These are phyloP conservation scores for Xanthoconium separans DNA, from an alignment of 1,284 basidiomycete genomes.

Conservation along the genomic window DNA sequence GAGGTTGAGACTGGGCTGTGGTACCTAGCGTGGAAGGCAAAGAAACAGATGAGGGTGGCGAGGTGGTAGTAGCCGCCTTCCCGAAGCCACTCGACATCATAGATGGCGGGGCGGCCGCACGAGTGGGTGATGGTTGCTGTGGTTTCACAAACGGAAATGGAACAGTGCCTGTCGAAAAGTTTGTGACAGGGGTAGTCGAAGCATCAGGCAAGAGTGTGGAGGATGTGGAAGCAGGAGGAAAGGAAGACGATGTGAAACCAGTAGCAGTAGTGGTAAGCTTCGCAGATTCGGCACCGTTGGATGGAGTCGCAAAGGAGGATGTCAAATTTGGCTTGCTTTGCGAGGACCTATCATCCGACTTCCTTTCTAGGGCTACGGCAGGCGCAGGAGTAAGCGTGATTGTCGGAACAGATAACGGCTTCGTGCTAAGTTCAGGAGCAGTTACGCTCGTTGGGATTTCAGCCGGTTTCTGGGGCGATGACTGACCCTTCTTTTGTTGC, in stretches of 20 bases:
- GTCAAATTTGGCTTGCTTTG: conserved; percentile 19
- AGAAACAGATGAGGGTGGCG: not conserved
- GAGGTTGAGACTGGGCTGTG: conserved; percentile 8
- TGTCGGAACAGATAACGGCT: conserved; percentile 24
- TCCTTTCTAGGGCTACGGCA: conserved; percentile 8
- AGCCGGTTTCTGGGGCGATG: conserved; percentile 1
- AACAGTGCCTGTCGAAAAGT: conserved; percentile 6
- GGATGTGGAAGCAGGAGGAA: conserved; percentile 8
- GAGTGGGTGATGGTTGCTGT: conserved; percentile 10
- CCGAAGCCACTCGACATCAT: conserved; percentile 26
- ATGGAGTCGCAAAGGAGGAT: conserved; percentile 14
- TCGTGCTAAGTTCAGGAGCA: conserved; percentile 23
- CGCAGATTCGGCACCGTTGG: conserved; percentile 6
- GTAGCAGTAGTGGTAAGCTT: conserved; percentile 11
- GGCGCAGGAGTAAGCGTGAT: conserved; percentile 32
- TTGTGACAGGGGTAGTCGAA: not conserved
- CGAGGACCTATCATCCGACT: not conserved
- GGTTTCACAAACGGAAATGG: conserved; percentile 20
- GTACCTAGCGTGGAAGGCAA: conserved; percentile 4
- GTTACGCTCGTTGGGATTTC: conserved; percentile 23
- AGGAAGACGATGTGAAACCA: conserved; percentile 13
- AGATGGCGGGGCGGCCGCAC: conserved; percentile 16
- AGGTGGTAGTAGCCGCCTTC: conserved; percentile 10
- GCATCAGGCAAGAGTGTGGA: conserved; percentile 7
- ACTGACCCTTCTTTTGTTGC: conserved; percentile 38